Conservation (phyloP, 2,329 filamentous ascomycete genomes). For the Colletotrichum orbiculare region DNA sequence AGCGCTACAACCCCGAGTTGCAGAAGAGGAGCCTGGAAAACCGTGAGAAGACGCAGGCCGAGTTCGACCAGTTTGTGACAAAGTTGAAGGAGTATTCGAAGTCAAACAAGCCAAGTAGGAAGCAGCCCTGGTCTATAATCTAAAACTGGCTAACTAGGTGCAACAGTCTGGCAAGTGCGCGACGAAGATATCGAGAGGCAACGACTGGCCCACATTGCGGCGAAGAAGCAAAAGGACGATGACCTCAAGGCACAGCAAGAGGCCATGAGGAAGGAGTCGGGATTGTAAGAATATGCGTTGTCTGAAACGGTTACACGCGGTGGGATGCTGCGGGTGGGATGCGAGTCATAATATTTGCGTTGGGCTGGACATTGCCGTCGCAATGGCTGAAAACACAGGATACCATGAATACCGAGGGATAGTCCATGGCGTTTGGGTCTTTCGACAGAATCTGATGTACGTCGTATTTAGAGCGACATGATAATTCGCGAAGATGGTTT, state of each 20-base stretch:
- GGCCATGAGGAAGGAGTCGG: slow-evolving; percentile 61
- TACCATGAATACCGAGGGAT: slow-evolving; percentile 28
- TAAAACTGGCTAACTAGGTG: neutral
- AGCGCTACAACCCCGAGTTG: slow-evolving; percentile 94
- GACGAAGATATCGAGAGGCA: slow-evolving; percentile 59
- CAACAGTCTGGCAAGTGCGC: slow-evolving; percentile 62
- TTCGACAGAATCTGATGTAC: too few relatives aligned
- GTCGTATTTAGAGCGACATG: neutral
- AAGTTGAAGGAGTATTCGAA: slow-evolving; percentile 90
- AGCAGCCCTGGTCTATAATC: neutral
- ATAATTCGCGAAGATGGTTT: neutral
- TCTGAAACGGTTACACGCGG: neutral
- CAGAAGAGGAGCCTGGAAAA: slow-evolving; percentile 87
- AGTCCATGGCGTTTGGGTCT: slow-evolving; percentile 22
- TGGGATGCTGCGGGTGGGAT: neutral
- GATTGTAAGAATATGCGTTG: slow-evolving; percentile 45
- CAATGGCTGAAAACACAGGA: slow-evolving; percentile 25
- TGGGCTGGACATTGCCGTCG: slow-evolving; percentile 8
- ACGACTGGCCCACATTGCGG: slow-evolving; percentile 49
- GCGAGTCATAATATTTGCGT: slow-evolving; percentile 16
- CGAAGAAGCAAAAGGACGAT: slow-evolving; percentile 49
- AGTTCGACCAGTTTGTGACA: slow-evolving; percentile 89
- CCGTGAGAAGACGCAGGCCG: slow-evolving; percentile 79
- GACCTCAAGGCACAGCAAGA: slow-evolving; percentile 58
- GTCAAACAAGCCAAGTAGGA: slow-evolving; percentile 89